Percentiles rank a stretch among this genome's conserved stretches.
Conservation (phyloP, 176 grass and related monocot species). For the Zoysia japonica region DNA sequence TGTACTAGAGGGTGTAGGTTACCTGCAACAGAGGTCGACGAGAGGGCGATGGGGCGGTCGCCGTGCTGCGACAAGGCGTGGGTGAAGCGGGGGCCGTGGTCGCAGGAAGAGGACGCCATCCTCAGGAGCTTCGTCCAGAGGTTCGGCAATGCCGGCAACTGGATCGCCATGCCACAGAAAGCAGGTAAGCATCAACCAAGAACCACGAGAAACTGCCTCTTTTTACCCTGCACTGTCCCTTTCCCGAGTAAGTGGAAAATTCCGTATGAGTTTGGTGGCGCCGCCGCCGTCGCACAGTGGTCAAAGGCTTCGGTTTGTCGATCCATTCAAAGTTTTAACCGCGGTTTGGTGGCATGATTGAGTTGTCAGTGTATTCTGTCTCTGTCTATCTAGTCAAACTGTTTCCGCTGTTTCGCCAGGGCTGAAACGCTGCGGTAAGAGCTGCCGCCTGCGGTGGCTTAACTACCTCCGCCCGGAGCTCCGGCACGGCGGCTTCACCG, state of each 20-base stretch:
- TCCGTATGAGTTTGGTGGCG: background rate
- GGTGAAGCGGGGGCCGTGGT: slow-evolving; percentile 93
- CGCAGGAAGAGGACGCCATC: slow-evolving; percentile 71
- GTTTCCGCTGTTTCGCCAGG: slow-evolving; percentile 16
- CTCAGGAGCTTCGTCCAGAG: slow-evolving; percentile 53
- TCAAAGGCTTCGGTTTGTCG: background rate
- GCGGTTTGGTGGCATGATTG: background rate
- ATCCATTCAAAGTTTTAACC: background rate
- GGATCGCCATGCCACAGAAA: slow-evolving; percentile 56
- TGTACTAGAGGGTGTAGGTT: too few relatives aligned
- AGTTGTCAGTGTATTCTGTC: background rate
- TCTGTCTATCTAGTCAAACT: background rate
- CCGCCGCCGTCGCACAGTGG: background rate
- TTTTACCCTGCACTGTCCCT: background rate
- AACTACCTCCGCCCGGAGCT: slow-evolving; percentile 62
- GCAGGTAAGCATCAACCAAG: slow-evolving; percentile 21
- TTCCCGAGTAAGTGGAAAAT: background rate
- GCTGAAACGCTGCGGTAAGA: slow-evolving; percentile 57
- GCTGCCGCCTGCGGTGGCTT: slow-evolving; percentile 61
- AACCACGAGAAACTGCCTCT: background rate
- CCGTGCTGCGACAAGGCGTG: slow-evolving; percentile 84
- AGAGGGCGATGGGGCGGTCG: slow-evolving; percentile 56
- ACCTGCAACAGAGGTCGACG: background rate
- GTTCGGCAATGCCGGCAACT: slow-evolving; percentile 64
- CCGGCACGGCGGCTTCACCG: slow-evolving; percentile 61